phyloP scores from a whole-genome alignment of 1,139 yeast genomes.

The Candida buenavistaensis region DNA sequence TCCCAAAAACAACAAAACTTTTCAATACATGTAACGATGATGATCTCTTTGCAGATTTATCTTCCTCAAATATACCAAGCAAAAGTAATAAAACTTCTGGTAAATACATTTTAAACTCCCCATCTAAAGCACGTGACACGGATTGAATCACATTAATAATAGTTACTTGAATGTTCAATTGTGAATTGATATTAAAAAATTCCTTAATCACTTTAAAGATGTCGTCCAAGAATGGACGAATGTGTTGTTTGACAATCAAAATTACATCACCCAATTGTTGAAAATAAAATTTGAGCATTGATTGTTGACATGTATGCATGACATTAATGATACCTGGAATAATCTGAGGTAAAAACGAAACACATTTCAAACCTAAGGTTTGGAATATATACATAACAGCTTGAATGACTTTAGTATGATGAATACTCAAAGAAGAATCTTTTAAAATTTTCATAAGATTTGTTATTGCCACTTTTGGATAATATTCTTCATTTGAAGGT shows the following conservation, averaged over 20 bases:
- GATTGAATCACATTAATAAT: constrained; percentile 82
- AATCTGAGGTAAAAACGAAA: constrained; percentile 79
- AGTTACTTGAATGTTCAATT: constrained; percentile 70
- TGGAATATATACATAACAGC: constrained; percentile 91
- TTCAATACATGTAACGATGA: constrained; percentile 78
- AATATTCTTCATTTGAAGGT: constrained; percentile 90
- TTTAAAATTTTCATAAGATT: constrained; percentile 79
- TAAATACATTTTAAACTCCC: constrained; percentile 84
- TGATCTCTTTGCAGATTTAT: constrained; percentile 60
- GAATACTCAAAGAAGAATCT: constrained; percentile 81
- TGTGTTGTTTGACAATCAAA: constrained; percentile 83
- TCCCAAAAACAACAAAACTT: constrained; percentile 86
- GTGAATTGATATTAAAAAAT: constrained; percentile 55
- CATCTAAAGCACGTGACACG: constrained; percentile 82
- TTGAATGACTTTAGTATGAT: constrained; percentile 88
- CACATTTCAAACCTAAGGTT: constrained; percentile 84
- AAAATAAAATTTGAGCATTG: constrained; percentile 84
- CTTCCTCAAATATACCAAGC: constrained; percentile 77
- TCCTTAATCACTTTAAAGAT: constrained; percentile 78
- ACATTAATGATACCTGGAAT: constrained; percentile 86
- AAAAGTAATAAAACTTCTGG: constrained; percentile 77
- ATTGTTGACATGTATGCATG: constrained; percentile 80
- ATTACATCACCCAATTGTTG: constrained; percentile 84
- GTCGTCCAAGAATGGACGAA: constrained; percentile 75
- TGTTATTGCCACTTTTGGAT: constrained; percentile 91